A percentile compares a stretch with the other conserved stretches of the same genome.
Conservation (phyloP, 2,329 filamentous ascomycete species). For the Phialemoniopsis sp. region DNA sequence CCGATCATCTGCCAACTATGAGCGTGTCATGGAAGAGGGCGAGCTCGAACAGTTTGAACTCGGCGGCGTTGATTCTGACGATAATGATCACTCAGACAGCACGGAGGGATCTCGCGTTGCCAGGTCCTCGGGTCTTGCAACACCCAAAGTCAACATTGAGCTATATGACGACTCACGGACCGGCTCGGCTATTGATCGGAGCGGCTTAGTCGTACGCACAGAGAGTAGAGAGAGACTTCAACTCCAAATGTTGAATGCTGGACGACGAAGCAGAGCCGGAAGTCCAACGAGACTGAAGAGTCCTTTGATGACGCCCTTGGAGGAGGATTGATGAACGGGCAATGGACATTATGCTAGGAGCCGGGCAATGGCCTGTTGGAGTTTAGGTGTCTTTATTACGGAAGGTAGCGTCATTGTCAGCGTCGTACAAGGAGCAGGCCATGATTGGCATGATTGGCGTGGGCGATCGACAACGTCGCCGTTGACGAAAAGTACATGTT, state of each 20-base stretch:
- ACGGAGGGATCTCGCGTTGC: slow-evolving; percentile 48
- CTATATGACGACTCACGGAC: slow-evolving; percentile 41
- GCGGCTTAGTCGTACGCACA: slow-evolving; percentile 73
- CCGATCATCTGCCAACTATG: slow-evolving; percentile 58
- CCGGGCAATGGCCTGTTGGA: too few relatives aligned
- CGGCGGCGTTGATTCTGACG: slow-evolving; percentile 58
- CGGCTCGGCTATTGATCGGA: slow-evolving; percentile 53
- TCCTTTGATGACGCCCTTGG: slow-evolving; percentile 46
- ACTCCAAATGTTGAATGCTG: slow-evolving; percentile 49
- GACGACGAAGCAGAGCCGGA: slow-evolving; percentile 50
- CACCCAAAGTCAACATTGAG: slow-evolving; percentile 55
- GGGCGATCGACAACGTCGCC: too few relatives aligned
- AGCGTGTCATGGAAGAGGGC: slow-evolving; percentile 81
- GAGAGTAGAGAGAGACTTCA: slow-evolving; percentile 80
- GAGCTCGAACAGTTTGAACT: slow-evolving; percentile 75
- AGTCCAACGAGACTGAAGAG: slow-evolving; percentile 59
- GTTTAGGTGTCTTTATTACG: too few relatives aligned
- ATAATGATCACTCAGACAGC: slow-evolving; percentile 61
- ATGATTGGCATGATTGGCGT: too few relatives aligned
- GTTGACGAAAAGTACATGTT: too few relatives aligned
- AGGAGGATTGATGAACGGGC: slow-evolving; percentile 31
- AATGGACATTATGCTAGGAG: not conserved
- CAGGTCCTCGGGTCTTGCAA: slow-evolving; percentile 62
- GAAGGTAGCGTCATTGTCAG: too few relatives aligned
- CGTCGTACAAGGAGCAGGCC: too few relatives aligned